Base-by-base conservation (phyloP, 108 stramenopile species). In the Aureococcus anophagefferens region DNA sequence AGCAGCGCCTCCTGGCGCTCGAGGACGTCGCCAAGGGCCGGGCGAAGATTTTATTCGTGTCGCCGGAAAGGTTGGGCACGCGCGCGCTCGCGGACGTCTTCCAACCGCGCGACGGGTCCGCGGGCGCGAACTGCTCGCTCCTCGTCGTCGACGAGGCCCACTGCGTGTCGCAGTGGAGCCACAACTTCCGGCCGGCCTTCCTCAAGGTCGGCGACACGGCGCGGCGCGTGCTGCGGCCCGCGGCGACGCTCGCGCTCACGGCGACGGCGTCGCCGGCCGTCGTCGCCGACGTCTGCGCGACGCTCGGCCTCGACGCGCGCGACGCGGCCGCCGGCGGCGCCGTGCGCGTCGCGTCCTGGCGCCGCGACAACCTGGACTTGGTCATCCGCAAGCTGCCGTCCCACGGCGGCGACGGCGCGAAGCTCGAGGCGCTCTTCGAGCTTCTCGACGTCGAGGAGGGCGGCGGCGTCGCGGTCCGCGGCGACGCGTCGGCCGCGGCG, bases 71-170 rank as follows among this genome's bases (percentile, higher is more conserved):
- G 3, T 82, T 96, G 29, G 86, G 88, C 35, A 89, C 92, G 66
- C 79, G 92, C 30, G 81, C 93, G 18, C 92, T 98, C 66, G 89
- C 87, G n/a, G 74, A 78, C 36, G 74, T 11, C 72, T 65, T 70
- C 30, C n/a, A n/a, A n/a, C n/a, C n/a, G n/a, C n/a, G n/a, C n/a
- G n/a, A n/a, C n/a, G 68, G 45, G 34, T 67, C 37, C 36, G 25
- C 30, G 44, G 18, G 29, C 30, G 37, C 46, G 21, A 33, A 35
- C 30, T 89, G 94, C 14, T 91, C 95, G 11, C 81, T 97, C 0
- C 82, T 98, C 32, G 94, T 91, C 68, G 85, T 99, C 45, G 99
- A 99, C 73, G 99, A 99, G 83, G 90, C 90, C 15, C 94, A 94
- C 82, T 84, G 84, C 77, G 68, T 84, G 40, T 86, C 88, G 65